These are phyloP conservation scores for Andrographis paniculata DNA, from an alignment of 305 asterid species.

Conservation along the genomic window DNA sequence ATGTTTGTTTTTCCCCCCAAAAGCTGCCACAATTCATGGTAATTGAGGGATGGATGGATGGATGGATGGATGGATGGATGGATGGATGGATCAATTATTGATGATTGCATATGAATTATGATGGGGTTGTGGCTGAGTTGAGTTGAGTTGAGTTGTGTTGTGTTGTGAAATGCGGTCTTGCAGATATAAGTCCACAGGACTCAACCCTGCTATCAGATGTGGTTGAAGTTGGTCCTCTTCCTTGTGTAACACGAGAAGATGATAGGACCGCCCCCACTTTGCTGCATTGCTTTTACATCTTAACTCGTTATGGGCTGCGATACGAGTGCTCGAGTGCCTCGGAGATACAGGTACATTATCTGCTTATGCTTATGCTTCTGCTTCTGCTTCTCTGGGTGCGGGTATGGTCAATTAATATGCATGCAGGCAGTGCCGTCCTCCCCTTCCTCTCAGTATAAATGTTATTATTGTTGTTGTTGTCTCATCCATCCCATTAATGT, in stretches of 20 bases:
- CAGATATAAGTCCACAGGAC: constrained; percentile 68
- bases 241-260: constrained; percentile 35
- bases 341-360: constrained; percentile 36
- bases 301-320: constrained; percentile 57
- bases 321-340: constrained; percentile 61
- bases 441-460: too few relatives aligned
- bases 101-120: too few relatives aligned
- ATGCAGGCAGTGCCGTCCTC: background rate
- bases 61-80: too few relatives aligned
- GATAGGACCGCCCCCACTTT: too few relatives aligned
- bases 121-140: too few relatives aligned
- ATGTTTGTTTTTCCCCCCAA: too few relatives aligned
- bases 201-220: constrained; percentile 55
- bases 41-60: too few relatives aligned
- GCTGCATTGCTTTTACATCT: constrained; percentile 44
- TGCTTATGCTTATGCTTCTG: background rate
- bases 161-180: background rate
- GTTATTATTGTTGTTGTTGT: too few relatives aligned
- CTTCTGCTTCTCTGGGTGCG: too few relatives aligned
- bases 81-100: too few relatives aligned
- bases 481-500: too few relatives aligned
- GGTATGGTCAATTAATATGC: too few relatives aligned
- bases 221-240: constrained; percentile 51
- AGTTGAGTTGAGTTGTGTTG: background rate
- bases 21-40: constrained; percentile 15